phyloP scores from a whole-genome alignment of 225 moss, liverwort and hornwort genomes.

The Ulota crispa region DNA sequence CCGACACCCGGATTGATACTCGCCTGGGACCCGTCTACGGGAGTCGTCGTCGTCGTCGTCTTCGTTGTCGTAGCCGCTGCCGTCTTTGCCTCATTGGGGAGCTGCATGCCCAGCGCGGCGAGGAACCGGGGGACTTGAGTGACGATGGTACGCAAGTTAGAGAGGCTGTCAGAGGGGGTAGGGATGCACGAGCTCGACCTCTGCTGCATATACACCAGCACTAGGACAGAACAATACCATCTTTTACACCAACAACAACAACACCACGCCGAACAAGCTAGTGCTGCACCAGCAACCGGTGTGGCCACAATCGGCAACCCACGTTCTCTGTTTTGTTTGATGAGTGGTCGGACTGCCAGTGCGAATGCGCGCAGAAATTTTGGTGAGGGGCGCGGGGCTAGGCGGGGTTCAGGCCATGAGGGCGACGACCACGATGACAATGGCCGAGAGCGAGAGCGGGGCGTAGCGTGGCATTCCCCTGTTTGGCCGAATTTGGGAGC shows the following conservation, averaged over 20 bases:
- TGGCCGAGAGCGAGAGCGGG: constrained; percentile 33
- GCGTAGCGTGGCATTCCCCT: constrained; percentile 3
- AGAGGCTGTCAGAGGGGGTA: constrained; percentile 26
- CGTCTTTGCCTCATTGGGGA: neutral
- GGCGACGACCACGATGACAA: constrained; percentile 21
- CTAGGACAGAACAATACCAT: neutral
- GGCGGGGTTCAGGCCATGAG: constrained; percentile 31
- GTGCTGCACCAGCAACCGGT: too few relatives aligned
- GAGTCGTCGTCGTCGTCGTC: neutral
- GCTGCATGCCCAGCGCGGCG: constrained; percentile 2
- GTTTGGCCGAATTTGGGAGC: neutral
- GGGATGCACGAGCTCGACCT: constrained; percentile 39
- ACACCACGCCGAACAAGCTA: neutral
- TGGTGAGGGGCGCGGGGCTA: neutral
- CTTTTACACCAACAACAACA: too few relatives aligned
- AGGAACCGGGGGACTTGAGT: neutral
- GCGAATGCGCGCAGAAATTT: constrained; percentile 24
- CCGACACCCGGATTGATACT: neutral
- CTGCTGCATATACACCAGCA: constrained; percentile 21
- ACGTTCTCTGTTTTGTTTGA: neutral
- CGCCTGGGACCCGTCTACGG: too few relatives aligned
- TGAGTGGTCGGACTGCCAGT: neutral
- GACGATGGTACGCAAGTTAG: constrained; percentile 34
- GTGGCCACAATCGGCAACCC: too few relatives aligned
- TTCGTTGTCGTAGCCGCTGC: neutral